A percentile compares a stretch with the other conserved stretches of the same genome.
phyloP scores from a whole-genome alignment of 2,329 filamentous ascomycete genomes.

The Clarireedia sp. region DNA sequence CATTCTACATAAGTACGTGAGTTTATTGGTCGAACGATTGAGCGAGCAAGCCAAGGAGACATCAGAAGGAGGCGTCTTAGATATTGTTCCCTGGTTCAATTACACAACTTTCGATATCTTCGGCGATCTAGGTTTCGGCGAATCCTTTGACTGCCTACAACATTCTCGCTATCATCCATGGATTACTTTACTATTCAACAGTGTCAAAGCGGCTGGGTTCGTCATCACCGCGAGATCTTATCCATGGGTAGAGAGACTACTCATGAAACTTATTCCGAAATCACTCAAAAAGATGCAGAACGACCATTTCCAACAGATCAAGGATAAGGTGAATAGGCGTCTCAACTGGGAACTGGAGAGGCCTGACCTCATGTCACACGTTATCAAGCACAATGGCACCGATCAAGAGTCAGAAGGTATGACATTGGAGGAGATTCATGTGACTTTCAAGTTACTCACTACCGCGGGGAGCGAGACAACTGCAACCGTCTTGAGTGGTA shows the following conservation, averaged over 20 bases:
- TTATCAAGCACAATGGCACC: constrained; percentile 1
- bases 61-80: constrained; percentile 5
- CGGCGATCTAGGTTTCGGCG: constrained; percentile 37
- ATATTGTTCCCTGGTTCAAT: constrained; percentile 31
- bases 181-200: constrained; percentile 2
- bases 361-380: background rate
- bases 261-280: background rate
- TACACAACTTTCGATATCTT: constrained; percentile 33
- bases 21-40: constrained; percentile 1
- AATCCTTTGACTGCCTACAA: constrained; percentile 32
- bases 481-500: background rate
- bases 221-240: background rate
- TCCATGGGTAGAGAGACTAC: background rate
- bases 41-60: background rate
- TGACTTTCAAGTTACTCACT: background rate
- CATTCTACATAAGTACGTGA: constrained; percentile 12
- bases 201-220: constrained; percentile 12
- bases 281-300: background rate
- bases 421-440: constrained; percentile 4
- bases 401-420: background rate
- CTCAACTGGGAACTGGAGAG: background rate
- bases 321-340: background rate
- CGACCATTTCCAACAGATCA: background rate
- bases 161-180: constrained; percentile 3
- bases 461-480: constrained; percentile 3